These are phyloP conservation scores for Coemansia sp. DNA, from an alignment of 192 early-diverging fungal species.

Conservation along the genomic window DNA sequence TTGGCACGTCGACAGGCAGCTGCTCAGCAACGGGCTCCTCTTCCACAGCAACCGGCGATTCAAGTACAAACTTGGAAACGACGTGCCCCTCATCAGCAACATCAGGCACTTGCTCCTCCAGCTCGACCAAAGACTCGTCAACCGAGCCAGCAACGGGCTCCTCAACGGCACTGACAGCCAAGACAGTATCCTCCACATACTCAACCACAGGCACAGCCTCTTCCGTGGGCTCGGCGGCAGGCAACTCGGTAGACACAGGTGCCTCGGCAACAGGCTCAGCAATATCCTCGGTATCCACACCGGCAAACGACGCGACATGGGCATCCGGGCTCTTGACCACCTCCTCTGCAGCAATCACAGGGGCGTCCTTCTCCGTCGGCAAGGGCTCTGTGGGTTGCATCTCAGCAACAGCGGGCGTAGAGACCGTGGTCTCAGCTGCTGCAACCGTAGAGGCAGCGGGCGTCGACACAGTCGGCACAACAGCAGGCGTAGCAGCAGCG, in stretches of 20 bases:
- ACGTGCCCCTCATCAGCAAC: background rate
- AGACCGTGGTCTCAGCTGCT: background rate
- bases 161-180: background rate
- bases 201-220: background rate
- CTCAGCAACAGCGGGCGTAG: background rate
- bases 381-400: background rate
- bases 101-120: background rate
- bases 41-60: background rate
- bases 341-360: background rate
- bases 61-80: background rate
- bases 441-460: background rate
- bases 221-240: background rate
- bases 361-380: background rate
- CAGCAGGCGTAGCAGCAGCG: background rate
- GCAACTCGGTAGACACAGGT: background rate
- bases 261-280: background rate
- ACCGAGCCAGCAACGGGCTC: constrained; percentile 4
- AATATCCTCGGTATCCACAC: background rate
- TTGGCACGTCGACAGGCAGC: background rate
- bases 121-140: background rate
- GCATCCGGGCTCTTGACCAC: background rate
- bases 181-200: background rate
- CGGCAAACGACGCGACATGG: constrained; percentile 3
- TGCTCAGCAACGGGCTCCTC: background rate
- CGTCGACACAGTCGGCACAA: background rate